Evolutionary conservation across 1,139 yeast genomes (phyloP).

Genomic region (Scheffersomyces lignicola): DNA sequence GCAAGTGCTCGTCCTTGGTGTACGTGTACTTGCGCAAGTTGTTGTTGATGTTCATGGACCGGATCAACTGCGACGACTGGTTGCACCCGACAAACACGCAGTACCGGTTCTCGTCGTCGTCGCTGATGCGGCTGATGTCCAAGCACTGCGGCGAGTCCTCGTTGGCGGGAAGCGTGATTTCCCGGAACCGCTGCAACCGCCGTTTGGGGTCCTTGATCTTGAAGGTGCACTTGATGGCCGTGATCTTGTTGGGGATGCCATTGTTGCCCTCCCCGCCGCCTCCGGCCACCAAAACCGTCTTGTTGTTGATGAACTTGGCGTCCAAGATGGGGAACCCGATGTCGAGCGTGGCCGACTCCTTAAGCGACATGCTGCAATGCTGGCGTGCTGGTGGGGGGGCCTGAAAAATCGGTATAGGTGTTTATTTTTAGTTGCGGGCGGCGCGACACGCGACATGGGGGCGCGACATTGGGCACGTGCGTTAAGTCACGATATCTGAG

Average conservation of each 20-base stretch:
- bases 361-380: slow-evolving; percentile 41
- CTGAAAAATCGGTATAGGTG: too few relatives aligned
- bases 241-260: slow-evolving; percentile 83
- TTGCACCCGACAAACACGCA: slow-evolving; percentile 72
- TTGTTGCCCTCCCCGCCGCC: slow-evolving; percentile 95
- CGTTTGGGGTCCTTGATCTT: slow-evolving; percentile 49
- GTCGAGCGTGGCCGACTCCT: slow-evolving; percentile 44
- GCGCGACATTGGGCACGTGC: too few relatives aligned
- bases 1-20: slow-evolving; percentile 58
- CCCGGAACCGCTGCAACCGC: slow-evolving; percentile 61
- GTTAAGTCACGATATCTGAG: too few relatives aligned
- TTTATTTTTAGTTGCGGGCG: too few relatives aligned
- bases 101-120: slow-evolving; percentile 19
- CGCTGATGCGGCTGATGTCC: slow-evolving; percentile 42
- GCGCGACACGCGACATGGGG: too few relatives aligned
- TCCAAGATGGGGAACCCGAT: slow-evolving; percentile 84
- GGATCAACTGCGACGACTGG: slow-evolving; percentile 57
- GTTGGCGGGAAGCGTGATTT: slow-evolving; percentile 56
- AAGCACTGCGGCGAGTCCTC: slow-evolving; percentile 79
- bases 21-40: slow-evolving; percentile 68
- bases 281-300: slow-evolving; percentile 73
- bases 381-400: too few relatives aligned
- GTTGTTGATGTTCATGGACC: slow-evolving; percentile 61
- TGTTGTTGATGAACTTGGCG: slow-evolving; percentile 64
- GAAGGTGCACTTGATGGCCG: slow-evolving; percentile 64